These are phyloP conservation scores for Pyronema domesticum DNA, from an alignment of 495 filamentous ascomycete genomes.

Conservation along the genomic window DNA sequence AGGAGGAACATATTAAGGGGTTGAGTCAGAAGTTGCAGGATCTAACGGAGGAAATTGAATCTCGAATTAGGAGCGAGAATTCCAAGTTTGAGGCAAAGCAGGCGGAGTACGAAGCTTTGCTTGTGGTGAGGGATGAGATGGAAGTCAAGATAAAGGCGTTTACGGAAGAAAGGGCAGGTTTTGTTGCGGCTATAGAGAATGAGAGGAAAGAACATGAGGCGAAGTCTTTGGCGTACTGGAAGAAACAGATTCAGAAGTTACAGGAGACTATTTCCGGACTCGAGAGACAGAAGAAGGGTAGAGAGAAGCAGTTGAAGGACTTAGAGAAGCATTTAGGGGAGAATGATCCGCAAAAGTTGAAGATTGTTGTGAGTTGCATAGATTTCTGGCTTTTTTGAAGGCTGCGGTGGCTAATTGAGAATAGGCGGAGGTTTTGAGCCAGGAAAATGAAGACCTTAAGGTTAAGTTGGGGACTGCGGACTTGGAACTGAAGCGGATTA, in stretches of 20 bases:
- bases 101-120: slow-evolving; percentile 7
- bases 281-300: background rate
- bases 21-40: slow-evolving; percentile 6
- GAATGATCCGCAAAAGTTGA: too few species aligned
- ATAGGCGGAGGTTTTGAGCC: too few species aligned
- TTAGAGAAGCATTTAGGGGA: background rate
- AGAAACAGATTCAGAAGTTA: background rate
- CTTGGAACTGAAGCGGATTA: too few species aligned
- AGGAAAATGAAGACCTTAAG: too few species aligned
- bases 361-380: too few species aligned
- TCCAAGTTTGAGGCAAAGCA: slow-evolving; percentile 3
- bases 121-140: background rate
- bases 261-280: background rate
- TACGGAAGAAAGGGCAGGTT: slow-evolving; percentile 12
- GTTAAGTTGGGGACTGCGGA: too few species aligned
- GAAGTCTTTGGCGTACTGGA: background rate
- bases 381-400: too few species aligned
- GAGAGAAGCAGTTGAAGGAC: background rate
- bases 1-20: slow-evolving; percentile 3
- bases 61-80: background rate
- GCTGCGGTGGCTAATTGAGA: too few species aligned
- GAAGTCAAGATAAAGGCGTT: slow-evolving; percentile 11
- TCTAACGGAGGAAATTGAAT: slow-evolving; percentile 7
- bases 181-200: slow-evolving; percentile 9
- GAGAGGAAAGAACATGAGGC: slow-evolving; percentile 7